phyloP scores from a whole-genome alignment of 2,329 filamentous ascomycete species.

The Colletotrichum eremochloae region DNA sequence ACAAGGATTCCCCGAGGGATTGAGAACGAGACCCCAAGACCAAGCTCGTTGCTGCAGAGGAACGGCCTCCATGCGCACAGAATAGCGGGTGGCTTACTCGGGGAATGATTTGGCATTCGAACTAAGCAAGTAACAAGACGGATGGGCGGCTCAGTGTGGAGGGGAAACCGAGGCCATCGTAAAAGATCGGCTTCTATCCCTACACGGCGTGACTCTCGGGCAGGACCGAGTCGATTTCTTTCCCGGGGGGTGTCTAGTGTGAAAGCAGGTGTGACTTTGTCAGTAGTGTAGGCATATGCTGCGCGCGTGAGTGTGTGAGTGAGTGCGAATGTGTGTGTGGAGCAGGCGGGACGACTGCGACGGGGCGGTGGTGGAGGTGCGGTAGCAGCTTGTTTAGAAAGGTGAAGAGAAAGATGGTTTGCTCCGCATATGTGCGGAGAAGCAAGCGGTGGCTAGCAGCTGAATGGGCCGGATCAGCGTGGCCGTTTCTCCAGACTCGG shows the following conservation, averaged over 20 bases:
- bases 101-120: not conserved
- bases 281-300: not conserved
- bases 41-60: not conserved
- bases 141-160: not conserved
- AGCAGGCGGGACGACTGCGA: conserved; percentile 23
- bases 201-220: conserved; percentile 23
- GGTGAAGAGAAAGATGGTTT: conserved; percentile 32
- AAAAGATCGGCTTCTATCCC: conserved; percentile 1
- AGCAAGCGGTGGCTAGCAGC: conserved; percentile 24
- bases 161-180: not conserved
- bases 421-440: conserved; percentile 40
- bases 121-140: not conserved
- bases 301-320: not conserved
- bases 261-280: not conserved
- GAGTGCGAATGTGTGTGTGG: conserved; percentile 9
- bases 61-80: not conserved
- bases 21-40: not conserved
- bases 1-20: not conserved
- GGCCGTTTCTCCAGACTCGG: conserved; percentile 31
- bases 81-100: not conserved
- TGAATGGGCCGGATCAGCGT: conserved; percentile 34
- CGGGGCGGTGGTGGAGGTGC: not conserved
- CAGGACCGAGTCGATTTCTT: conserved; percentile 27
- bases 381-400: not conserved
- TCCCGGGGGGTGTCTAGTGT: not conserved